A percentile compares a stretch with the other conserved stretches of the same genome.
Conservation (phyloP, 257 asterid genomes). For the Solanum bukasovii region DNA sequence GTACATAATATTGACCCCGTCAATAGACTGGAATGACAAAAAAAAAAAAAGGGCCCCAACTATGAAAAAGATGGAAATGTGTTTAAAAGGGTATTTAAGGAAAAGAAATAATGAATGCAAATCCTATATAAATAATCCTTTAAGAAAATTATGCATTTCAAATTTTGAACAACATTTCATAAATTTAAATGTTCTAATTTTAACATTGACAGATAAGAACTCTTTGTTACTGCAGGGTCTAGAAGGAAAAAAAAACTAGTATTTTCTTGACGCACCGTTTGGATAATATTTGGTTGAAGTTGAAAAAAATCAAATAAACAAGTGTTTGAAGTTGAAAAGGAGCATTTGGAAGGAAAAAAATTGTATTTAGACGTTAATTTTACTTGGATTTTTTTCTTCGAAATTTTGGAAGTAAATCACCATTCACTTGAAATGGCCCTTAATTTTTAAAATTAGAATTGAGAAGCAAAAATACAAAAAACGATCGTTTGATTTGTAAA, state of each 20-base stretch:
- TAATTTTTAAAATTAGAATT: not conserved
- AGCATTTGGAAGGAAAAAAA: not conserved
- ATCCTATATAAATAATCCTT: not conserved
- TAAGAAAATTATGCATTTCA: not conserved
- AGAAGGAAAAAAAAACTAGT: not conserved
- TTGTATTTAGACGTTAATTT: not conserved
- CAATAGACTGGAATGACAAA: not conserved
- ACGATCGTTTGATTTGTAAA: not conserved
- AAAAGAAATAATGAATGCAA: not conserved
- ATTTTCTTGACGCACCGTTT: not conserved
- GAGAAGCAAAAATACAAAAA: not conserved
- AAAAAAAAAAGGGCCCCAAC: not conserved
- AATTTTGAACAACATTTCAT: not conserved
- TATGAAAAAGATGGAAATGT: not conserved
- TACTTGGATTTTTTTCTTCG: no score
- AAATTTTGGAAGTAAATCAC: not conserved
- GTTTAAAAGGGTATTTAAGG: not conserved
- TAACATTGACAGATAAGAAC: no score
- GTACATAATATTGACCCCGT: not conserved
- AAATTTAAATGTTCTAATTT: not conserved
- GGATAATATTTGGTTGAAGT: not conserved
- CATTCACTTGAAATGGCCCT: not conserved
- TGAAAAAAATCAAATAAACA: not conserved
- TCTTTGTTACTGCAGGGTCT: not conserved
- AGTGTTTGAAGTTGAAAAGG: not conserved